A percentile compares a stretch with the other conserved stretches of the same genome.
phyloP scores from a whole-genome alignment of 2,329 filamentous ascomycete genomes.

The Elsinoe arachidis region DNA sequence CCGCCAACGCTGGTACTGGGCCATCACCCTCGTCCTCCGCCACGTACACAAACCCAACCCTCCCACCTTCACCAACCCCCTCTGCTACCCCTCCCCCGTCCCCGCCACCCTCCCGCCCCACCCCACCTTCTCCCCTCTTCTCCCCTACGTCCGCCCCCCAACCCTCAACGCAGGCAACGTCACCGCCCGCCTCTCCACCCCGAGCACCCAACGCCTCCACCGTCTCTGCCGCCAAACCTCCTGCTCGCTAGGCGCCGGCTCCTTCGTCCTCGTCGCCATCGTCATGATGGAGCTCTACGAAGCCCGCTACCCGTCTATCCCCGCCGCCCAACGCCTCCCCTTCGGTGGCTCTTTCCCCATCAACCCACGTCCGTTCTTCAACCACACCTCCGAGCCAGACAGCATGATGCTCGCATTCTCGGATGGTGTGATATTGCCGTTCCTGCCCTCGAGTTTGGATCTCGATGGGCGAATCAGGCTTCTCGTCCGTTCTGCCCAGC shows the following conservation, averaged over 20 bases:
- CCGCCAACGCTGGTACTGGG: conserved; percentile 40
- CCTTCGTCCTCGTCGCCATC: conserved; percentile 39
- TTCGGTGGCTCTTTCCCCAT: conserved; percentile 40
- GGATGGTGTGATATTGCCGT: conserved; percentile 39
- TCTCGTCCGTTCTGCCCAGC: conserved; percentile 33
- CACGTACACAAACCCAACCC: conserved; percentile 34
- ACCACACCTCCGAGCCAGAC: conserved; percentile 30
- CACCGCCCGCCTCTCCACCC: conserved; percentile 25
- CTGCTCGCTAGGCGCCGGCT: conserved; percentile 36
- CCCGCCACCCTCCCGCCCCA: conserved; percentile 20
- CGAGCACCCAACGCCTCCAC: conserved; percentile 30
- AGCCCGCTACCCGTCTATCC: conserved; percentile 23
- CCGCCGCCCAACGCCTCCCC: conserved; percentile 24
- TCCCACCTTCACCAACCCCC: conserved; percentile 35
- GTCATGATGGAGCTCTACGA: conserved; percentile 40
- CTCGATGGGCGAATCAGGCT: conserved; percentile 33
- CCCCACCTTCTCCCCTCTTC: conserved; percentile 25
- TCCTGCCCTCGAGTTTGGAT: conserved; percentile 29
- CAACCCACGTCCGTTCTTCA: conserved; percentile 38
- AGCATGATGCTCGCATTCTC: conserved; percentile 41
- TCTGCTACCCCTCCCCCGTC: conserved; percentile 22
- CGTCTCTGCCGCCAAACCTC: conserved; percentile 31
- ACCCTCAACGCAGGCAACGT: conserved; percentile 30
- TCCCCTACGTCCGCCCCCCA: conserved; percentile 33
- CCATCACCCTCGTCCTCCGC: conserved; percentile 35